Percentiles rank a stretch among this genome's conserved stretches.
phyloP scores from a whole-genome alignment of 23 red algal species.

The Agarophyton chilense region DNA sequence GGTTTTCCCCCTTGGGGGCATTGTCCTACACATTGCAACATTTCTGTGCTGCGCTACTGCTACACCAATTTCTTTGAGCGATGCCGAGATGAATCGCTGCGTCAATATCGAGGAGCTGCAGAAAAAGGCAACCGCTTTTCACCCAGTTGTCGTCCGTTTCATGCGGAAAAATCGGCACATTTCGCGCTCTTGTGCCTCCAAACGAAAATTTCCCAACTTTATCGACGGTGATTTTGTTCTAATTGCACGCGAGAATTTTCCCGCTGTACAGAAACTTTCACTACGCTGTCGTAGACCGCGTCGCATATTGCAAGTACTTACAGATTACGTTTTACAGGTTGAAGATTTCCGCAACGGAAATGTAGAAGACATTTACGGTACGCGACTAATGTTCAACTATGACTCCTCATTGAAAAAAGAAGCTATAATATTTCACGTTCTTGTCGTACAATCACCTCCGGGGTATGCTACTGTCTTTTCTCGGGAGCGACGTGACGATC shows the following conservation, averaged over 20 bases:
- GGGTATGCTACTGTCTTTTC: no score
- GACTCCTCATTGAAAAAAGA: background rate
- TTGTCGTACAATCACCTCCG: no score
- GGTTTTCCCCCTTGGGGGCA: no score
- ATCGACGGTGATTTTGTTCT: background rate
- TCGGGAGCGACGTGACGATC: no score
- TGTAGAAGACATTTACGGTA: background rate
- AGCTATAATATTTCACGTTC: background rate
- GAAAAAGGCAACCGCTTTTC: background rate
- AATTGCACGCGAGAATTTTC: background rate
- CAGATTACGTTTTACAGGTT: conserved; percentile 1
- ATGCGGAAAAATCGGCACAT: background rate
- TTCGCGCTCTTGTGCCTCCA: background rate
- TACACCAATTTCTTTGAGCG: background rate
- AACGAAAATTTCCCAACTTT: background rate
- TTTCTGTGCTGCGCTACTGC: background rate
- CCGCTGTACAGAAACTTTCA: background rate
- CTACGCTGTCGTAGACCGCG: conserved; percentile 16
- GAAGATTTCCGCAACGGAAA: background rate
- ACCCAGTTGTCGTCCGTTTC: background rate
- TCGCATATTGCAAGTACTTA: background rate
- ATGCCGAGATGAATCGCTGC: background rate
- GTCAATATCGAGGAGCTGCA: conserved; percentile 19
- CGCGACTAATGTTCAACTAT: conserved; percentile 18
- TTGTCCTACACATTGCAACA: conserved; percentile 19